Evolutionary conservation across 371 early-diverging fungal species (phyloP).

Genomic region (Rhizomucor pusillus): DNA sequence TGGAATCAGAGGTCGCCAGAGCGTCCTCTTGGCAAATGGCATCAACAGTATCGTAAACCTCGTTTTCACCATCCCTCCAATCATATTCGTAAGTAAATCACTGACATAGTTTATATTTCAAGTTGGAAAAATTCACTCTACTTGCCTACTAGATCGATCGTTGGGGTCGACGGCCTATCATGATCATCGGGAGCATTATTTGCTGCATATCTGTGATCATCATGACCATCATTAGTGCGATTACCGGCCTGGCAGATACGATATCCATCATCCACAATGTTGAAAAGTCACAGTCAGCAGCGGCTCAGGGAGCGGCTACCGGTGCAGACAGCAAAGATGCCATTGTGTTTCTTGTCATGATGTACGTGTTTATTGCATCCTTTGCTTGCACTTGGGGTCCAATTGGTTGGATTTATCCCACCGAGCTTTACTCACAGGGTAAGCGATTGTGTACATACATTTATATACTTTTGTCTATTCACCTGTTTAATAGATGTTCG

Average conservation of each 20-base stretch:
- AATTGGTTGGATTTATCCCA: conserved; percentile 90
- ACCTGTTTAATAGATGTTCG: conserved; percentile 48
- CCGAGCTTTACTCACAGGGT: conserved; percentile 82
- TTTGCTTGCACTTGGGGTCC: conserved; percentile 93
- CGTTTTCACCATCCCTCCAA: conserved; percentile 71
- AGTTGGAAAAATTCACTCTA: neutral
- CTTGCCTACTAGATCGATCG: conserved; percentile 55
- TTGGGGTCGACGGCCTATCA: conserved; percentile 63
- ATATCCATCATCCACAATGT: conserved; percentile 17
- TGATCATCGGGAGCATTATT: conserved; percentile 47
- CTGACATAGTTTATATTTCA: neutral
- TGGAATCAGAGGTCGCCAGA: conserved; percentile 50
- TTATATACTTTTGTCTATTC: neutral
- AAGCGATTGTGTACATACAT: neutral
- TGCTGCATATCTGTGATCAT: conserved; percentile 42
- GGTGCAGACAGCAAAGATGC: conserved; percentile 38
- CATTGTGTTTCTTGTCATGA: conserved; percentile 61
- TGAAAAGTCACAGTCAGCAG: neutral
- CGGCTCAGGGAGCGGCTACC: neutral
- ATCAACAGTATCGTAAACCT: conserved; percentile 71
- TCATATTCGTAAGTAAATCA: conserved; percentile 65
- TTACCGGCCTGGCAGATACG: conserved; percentile 36
- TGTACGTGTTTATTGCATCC: conserved; percentile 69
- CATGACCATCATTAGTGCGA: conserved; percentile 53
- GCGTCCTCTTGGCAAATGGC: conserved; percentile 61